phyloP scores from a whole-genome alignment of 495 filamentous ascomycete species.

The Penicillium waksmanii region DNA sequence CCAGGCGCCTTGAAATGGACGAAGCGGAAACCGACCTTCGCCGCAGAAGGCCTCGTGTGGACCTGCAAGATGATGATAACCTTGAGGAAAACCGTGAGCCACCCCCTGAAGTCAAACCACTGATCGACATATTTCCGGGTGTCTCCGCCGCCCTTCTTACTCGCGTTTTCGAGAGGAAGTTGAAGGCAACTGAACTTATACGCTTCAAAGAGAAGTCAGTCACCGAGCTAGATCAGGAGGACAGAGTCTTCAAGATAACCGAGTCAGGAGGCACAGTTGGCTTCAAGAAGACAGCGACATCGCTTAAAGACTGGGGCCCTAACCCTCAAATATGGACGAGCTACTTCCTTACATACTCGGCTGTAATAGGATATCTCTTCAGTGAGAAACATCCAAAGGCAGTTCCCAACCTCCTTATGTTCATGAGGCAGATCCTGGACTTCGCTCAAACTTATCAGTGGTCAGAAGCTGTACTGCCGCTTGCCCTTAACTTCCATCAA shows the following conservation, averaged over 20 bases:
- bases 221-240: conserved; percentile 12
- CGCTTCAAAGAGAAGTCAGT: conserved; percentile 14
- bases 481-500: conserved; percentile 2
- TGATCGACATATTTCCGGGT: conserved; percentile 13
- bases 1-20: background rate
- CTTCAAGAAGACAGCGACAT: conserved; percentile 3
- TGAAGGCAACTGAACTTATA: conserved; percentile 12
- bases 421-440: conserved; percentile 2
- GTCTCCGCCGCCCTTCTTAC: conserved; percentile 14
- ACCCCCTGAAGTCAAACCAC: conserved; percentile 7
- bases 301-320: background rate
- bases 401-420: conserved; percentile 4
- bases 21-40: background rate
- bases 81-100: conserved; percentile 4
- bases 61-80: conserved; percentile 1
- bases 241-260: conserved; percentile 10
- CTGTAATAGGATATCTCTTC: conserved; percentile 1
- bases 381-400: conserved; percentile 2
- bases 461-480: background rate
- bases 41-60: background rate
- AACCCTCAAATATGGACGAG: conserved; percentile 3
- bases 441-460: conserved; percentile 2
- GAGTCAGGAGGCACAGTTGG: conserved; percentile 7
- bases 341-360: background rate
- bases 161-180: conserved; percentile 11